Base-by-base conservation (phyloP, 345 rosid species). In the Orychophragmus violaceus region DNA sequence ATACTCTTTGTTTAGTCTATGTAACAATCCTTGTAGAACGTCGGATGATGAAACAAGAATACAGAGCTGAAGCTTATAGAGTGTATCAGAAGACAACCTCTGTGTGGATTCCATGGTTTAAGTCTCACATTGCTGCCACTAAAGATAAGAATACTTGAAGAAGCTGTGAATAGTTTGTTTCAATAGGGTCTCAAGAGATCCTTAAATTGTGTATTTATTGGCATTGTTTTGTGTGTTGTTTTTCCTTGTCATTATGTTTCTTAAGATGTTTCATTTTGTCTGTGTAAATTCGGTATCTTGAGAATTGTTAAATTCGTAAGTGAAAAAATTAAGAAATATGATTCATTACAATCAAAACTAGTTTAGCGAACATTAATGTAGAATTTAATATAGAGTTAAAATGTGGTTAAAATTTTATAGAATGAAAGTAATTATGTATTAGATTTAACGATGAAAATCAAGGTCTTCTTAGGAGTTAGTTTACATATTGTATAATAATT, bases 21-120 rank as follows among this genome's bases (percentile, higher is more conserved):
- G 96, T 87, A 32, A 93, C 99, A 0, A 49, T 79, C 39, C 92
- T 93, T 6, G 97, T 90, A 3, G 99, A 93, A 68, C 78, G 62
- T 62, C 79, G 97, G 71, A 90, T 94, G 95, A 22, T 84, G 74
- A 84, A 83, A 68, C 84, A 82, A 74, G 85, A 83, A 49, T 76
- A 81, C 71, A 85, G 99, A 82, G 86, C 90, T 62, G 92, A 88
- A 77, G 88, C 95, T 16, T 93, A 93, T 67, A 76, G 86, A 81
- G 62, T 74, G 11, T 93, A 93, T 70, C 98, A 93, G 84, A 90
- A 84, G 83, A 83, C 88, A 27, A 90, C 96, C 23, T 90, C 97
- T 0, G 97, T 83, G 21, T 93, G 97, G 89, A 74, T 88, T 53
- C 97, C 98, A 60, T 93, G 98, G 98, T 88, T 93, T 82, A 88